Base-by-base conservation (phyloP, 2,329 filamentous ascomycete genomes). In the Fusarium sp. region DNA sequence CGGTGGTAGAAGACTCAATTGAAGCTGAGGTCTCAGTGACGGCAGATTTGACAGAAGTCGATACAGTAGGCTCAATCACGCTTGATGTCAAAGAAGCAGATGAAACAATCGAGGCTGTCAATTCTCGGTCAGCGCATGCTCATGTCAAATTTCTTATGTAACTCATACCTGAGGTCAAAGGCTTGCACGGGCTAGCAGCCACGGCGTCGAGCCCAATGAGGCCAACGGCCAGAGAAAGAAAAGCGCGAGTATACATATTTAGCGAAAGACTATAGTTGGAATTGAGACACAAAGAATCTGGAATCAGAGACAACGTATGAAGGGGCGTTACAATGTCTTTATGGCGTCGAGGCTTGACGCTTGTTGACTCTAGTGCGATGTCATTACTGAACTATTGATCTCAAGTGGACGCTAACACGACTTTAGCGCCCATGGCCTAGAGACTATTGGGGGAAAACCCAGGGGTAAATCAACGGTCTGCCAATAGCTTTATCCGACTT, bases 101-200 rank as follows among this genome's bases (percentile, higher is more conserved):
- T 4, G 20, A 7, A 1, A 37, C 6, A 1, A 8, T 12, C 1
- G 45, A 52, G 7, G n/a, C 54, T 49, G 9, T 11, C 8, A 13
- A n/a, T 7, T 27, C 9, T 15, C 8, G n/a, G n/a, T 55, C 4
- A 55, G n/a, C 4, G 6, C 5, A 30, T n/a, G 20, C n/a, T 35
- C 15, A 5, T 20, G 5, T 1, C 6, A 20, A 15, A 45, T 14
- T 26, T 7, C 3, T 6, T 2, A 1, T 6, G 20, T 9, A 23
- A 30, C 7, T 1, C 20, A 6, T 40, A 58, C 44, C 26, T 3
- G 52, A 58, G 0, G 40, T 32, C 9, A 40, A 2, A 2, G 58
- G 58, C 40, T 60, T 60, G 7, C 58, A 60, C 6, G 40, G 58
- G 10, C 58, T 44, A 0, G 58, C 58, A 60, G 33, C 50, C 52